A percentile compares a stretch with the other conserved stretches of the same genome.
Conservation (phyloP, 2,329 filamentous ascomycete genomes). For the Rosellinia necatrix region DNA sequence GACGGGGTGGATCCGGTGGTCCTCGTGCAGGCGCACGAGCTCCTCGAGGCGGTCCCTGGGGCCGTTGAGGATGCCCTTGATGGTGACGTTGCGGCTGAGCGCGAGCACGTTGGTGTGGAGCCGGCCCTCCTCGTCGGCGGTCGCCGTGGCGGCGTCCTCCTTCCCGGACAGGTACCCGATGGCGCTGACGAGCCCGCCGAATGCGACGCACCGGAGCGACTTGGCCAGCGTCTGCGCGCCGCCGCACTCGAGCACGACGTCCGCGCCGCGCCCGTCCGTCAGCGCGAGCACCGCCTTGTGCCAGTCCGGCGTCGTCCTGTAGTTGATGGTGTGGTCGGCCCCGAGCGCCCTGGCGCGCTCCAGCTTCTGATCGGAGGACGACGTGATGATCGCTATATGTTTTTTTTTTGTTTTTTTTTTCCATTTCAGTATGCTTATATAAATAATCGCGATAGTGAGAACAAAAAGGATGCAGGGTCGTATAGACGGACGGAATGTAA, state of each 20-base stretch:
- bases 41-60: slow-evolving; percentile 62
- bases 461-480: too few species aligned
- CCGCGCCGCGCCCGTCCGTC: slow-evolving; percentile 52
- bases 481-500: too few species aligned
- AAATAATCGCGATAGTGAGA: not conserved
- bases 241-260: slow-evolving; percentile 61
- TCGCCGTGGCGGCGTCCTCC: slow-evolving; percentile 48
- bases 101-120: slow-evolving; percentile 60
- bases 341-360: slow-evolving; percentile 52
- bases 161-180: slow-evolving; percentile 52
- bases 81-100: slow-evolving; percentile 43
- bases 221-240: slow-evolving; percentile 56
- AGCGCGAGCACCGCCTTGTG: slow-evolving; percentile 51
- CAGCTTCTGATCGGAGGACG: slow-evolving; percentile 56
- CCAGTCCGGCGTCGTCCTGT: slow-evolving; percentile 57
- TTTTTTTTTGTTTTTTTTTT: not conserved
- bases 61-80: slow-evolving; percentile 60
- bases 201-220: slow-evolving; percentile 57
- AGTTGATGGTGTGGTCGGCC: slow-evolving; percentile 60
- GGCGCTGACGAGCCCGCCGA: slow-evolving; percentile 57
- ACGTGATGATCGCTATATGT: slow-evolving; percentile 31
- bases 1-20: slow-evolving; percentile 51
- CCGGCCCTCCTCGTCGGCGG: too few species aligned
- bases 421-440: not conserved
- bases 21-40: slow-evolving; percentile 54